These are phyloP conservation scores for Geoglossum cookeanum DNA, from an alignment of 2,329 filamentous ascomycete species.

Conservation along the genomic window DNA sequence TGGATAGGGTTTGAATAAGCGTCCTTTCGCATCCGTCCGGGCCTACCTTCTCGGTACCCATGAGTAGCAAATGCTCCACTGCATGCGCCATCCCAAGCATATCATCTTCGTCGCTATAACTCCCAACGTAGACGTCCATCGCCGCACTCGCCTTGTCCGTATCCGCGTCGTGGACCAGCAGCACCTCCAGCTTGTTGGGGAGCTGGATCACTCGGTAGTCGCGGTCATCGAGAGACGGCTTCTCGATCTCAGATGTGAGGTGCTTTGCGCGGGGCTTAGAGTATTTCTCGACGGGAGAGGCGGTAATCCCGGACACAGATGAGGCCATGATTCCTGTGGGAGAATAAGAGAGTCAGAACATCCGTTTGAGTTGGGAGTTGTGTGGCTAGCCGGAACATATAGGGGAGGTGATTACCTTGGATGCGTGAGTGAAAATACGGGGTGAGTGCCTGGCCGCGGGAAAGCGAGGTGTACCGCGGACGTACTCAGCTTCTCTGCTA, in stretches of 20 bases:
- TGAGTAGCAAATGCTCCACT: constrained; percentile 90
- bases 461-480: too few species aligned
- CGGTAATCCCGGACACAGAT: not conserved
- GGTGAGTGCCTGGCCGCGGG: too few species aligned
- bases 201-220: constrained; percentile 74
- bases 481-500: too few species aligned
- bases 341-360: not conserved
- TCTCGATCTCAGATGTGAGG: constrained; percentile 57
- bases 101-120: constrained; percentile 76
- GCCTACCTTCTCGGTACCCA: constrained; percentile 82
- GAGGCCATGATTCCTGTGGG: not conserved
- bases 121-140: constrained; percentile 88
- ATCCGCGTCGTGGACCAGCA: constrained; percentile 82
- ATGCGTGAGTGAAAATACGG: too few species aligned
- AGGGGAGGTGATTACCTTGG: too few species aligned
- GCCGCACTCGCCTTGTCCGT: constrained; percentile 95
- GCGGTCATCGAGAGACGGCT: constrained; percentile 67
- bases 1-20: not conserved
- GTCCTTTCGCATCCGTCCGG: not conserved
- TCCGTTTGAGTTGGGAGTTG: too few species aligned
- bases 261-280: constrained; percentile 14
- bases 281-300: not conserved
- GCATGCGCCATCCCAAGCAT: constrained; percentile 94
- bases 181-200: constrained; percentile 69
- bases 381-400: too few species aligned